Conservation (phyloP, 805 yeast genomes). For the Sporopachydermia lactativora region DNA sequence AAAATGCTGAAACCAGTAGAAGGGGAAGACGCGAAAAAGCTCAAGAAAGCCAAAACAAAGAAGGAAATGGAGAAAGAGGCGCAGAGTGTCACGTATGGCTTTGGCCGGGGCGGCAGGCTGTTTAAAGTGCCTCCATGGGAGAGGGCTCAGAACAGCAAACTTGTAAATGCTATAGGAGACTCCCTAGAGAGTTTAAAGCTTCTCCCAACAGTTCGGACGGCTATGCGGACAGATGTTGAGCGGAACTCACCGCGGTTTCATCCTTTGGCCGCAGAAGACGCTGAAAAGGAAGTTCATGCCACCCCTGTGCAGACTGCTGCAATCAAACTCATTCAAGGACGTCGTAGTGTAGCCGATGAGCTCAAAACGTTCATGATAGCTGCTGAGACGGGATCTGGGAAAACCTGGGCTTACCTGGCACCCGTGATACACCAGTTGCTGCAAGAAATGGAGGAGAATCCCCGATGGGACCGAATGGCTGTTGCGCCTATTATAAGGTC, state of each 20-base stretch:
- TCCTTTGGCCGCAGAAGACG: conserved; percentile 13
- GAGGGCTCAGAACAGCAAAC: neutral
- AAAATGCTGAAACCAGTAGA: neutral
- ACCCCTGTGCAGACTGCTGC: conserved; percentile 79
- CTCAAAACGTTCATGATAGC: conserved; percentile 65
- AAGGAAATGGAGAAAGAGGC: neutral
- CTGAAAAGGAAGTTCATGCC: conserved; percentile 19
- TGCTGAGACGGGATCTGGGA: conserved; percentile 96
- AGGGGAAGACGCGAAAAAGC: neutral
- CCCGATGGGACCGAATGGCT: conserved; percentile 20
- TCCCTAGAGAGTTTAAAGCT: neutral
- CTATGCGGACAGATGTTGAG: conserved; percentile 1
- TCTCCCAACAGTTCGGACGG: conserved; percentile 2
- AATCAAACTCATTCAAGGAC: conserved; percentile 37
- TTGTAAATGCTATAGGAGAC: neutral
- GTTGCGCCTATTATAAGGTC: conserved; percentile 41
- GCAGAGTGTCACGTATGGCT: neutral
- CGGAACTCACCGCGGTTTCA: neutral
- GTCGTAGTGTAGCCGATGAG: conserved; percentile 19
- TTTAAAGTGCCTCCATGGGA: neutral
- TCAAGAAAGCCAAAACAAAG: neutral
- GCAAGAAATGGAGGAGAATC: conserved; percentile 28
- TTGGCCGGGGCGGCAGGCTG: neutral
- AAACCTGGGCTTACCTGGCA: conserved; percentile 81
- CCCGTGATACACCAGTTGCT: conserved; percentile 59